Conservation (phyloP, 1,284 basidiomycete genomes). For the Ustilago xerochloae region DNA sequence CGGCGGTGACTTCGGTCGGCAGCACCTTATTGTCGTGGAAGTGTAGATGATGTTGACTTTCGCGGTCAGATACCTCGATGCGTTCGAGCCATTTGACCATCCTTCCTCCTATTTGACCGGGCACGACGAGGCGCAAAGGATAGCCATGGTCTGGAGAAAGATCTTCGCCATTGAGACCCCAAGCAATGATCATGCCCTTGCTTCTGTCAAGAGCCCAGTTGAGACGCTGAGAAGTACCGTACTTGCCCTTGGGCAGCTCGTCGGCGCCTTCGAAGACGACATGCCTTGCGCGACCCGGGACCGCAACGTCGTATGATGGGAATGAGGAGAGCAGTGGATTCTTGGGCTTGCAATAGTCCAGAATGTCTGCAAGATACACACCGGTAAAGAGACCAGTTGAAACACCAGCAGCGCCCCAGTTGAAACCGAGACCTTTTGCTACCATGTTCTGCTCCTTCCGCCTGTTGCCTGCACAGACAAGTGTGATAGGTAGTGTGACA, state of each 20-base stretch:
- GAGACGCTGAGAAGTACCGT: slow-evolving; percentile 75
- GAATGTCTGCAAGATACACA: slow-evolving; percentile 75
- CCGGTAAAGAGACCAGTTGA: slow-evolving; percentile 78
- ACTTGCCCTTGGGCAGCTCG: slow-evolving; percentile 75
- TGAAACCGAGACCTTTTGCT: slow-evolving; percentile 73
- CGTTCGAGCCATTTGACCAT: slow-evolving; percentile 74
- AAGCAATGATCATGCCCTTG: slow-evolving; percentile 75
- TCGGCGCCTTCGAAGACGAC: slow-evolving; percentile 78
- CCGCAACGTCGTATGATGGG: slow-evolving; percentile 57
- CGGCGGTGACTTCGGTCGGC: slow-evolving; percentile 74
- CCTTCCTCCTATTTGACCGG: slow-evolving; percentile 76
- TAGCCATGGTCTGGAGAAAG: slow-evolving; percentile 76
- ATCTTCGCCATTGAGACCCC: slow-evolving; percentile 73
- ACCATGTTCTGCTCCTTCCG: slow-evolving; percentile 79
- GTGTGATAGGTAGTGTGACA: slow-evolving; percentile 76
- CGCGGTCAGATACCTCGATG: slow-evolving; percentile 73
- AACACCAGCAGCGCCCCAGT: slow-evolving; percentile 73
- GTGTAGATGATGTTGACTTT: slow-evolving; percentile 72
- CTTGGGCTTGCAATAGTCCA: slow-evolving; percentile 72
- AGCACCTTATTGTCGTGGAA: slow-evolving; percentile 76
- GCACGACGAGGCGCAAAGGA: slow-evolving; percentile 75
- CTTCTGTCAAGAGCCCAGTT: slow-evolving; percentile 72
- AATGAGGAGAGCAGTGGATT: slow-evolving; percentile 54
- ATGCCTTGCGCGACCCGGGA: slow-evolving; percentile 70
- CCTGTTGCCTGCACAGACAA: slow-evolving; percentile 78